Conservation (phyloP, 129 eudicot species). For the Helianthus tuberosus region DNA sequence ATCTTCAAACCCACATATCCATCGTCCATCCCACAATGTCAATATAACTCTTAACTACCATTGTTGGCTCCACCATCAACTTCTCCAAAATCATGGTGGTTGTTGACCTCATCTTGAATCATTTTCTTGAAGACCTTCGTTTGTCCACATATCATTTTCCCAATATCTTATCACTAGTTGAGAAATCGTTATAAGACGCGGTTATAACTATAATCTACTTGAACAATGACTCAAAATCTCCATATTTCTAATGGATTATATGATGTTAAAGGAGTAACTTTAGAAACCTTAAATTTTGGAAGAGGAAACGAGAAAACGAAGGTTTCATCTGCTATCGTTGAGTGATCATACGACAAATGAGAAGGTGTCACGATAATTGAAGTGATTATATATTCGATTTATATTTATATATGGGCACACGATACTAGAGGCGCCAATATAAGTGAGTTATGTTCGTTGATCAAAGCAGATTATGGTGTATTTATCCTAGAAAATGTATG, state of each 20-base stretch:
- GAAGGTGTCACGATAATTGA: background rate
- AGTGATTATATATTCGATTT: background rate
- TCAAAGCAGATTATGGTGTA: no score
- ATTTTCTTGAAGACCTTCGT: background rate
- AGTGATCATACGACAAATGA: background rate
- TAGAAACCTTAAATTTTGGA: no score
- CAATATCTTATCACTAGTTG: background rate
- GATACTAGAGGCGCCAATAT: no score
- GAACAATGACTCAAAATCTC: background rate
- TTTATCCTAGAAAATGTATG: no score
- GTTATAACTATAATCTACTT: no score
- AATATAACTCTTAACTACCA: background rate
- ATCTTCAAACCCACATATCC: background rate
- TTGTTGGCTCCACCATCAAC: background rate
- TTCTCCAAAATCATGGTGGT: background rate
- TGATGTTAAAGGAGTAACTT: background rate
- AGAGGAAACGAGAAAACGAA: background rate
- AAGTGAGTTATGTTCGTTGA: no score
- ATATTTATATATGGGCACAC: background rate
- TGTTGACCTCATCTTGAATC: background rate
- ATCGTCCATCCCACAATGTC: background rate
- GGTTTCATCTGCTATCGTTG: background rate
- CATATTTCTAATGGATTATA: background rate
- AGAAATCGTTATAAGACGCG: no score
- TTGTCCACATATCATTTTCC: background rate